These are phyloP conservation scores for Camellia granthamiana DNA, from an alignment of 148 eudicot genomes.

Conservation along the genomic window DNA sequence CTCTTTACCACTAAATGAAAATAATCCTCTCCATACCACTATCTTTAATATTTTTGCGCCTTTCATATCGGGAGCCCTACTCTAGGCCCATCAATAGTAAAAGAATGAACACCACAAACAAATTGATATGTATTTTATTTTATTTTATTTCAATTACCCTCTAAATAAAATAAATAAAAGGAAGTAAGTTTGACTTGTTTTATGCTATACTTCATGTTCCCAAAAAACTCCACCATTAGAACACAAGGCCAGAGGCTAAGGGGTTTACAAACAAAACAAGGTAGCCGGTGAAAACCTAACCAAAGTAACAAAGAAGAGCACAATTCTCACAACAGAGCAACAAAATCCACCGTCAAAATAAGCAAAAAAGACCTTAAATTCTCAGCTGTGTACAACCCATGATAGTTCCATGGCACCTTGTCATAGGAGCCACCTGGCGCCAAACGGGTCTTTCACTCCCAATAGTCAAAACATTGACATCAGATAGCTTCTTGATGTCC, in stretches of 20 bases:
- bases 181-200: neutral
- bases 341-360: constrained; percentile 3
- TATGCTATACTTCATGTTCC: no score
- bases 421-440: constrained; percentile 81
- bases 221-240: neutral
- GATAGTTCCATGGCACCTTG: constrained; percentile 74
- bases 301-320: constrained; percentile 1
- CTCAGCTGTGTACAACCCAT: constrained; percentile 82
- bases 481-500: constrained; percentile 64
- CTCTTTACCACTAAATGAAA: no score
- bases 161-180: neutral
- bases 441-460: constrained; percentile 70
- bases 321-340: constrained; percentile 24
- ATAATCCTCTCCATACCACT: no score
- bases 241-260: constrained; percentile 10
- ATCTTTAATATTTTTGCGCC: no score
- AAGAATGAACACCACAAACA: neutral
- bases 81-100: no score
- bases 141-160: neutral
- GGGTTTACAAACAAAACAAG: constrained; percentile 27
- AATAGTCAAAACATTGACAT: constrained; percentile 71
- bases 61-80: no score
- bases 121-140: neutral
- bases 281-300: neutral
- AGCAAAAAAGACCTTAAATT: constrained; percentile 39